A percentile compares a stretch with the other conserved stretches of the same genome.
Evolutionary conservation across 305 asterid species (phyloP).

Genomic region (Fraxinus paxiana): DNA sequence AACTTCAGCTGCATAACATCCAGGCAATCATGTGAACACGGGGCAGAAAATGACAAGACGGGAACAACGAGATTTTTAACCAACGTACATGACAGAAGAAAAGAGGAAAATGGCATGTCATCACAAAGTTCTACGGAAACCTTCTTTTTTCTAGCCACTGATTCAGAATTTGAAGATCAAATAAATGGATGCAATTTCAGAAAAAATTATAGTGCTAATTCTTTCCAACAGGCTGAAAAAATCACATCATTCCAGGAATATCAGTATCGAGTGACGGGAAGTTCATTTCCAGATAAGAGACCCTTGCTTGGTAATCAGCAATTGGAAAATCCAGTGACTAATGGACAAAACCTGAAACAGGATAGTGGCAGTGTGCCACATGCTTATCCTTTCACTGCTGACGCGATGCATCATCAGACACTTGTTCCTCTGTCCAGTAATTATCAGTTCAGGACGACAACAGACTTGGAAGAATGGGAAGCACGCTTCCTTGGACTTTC

Average conservation of each 20-base stretch:
- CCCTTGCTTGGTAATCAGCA: slow-evolving; percentile 20
- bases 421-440: slow-evolving; percentile 31
- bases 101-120: slow-evolving; percentile 61
- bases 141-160: slow-evolving; percentile 51
- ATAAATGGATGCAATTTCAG: slow-evolving; percentile 38
- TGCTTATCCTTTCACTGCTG: slow-evolving; percentile 31
- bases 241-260: slow-evolving; percentile 36
- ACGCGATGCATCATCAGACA: slow-evolving; percentile 23
- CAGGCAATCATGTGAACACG: slow-evolving; percentile 32
- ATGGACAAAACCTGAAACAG: slow-evolving; percentile 27
- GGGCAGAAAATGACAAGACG: slow-evolving; percentile 27
- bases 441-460: slow-evolving; percentile 36
- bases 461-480: slow-evolving; percentile 43
- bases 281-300: slow-evolving; percentile 24
- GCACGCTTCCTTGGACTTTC: slow-evolving; percentile 28
- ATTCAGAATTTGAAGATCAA: slow-evolving; percentile 65
- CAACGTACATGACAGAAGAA: slow-evolving; percentile 32
- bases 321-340: slow-evolving; percentile 32
- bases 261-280: slow-evolving; percentile 31
- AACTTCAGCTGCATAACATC: slow-evolving; percentile 38
- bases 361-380: slow-evolving; percentile 21
- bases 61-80: slow-evolving; percentile 26
- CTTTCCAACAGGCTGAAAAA: slow-evolving; percentile 36
- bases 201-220: slow-evolving; percentile 27
- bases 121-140: slow-evolving; percentile 76